Base-by-base conservation (phyloP, 768 basidiomycete genomes). In the Amanita brunnescens region DNA sequence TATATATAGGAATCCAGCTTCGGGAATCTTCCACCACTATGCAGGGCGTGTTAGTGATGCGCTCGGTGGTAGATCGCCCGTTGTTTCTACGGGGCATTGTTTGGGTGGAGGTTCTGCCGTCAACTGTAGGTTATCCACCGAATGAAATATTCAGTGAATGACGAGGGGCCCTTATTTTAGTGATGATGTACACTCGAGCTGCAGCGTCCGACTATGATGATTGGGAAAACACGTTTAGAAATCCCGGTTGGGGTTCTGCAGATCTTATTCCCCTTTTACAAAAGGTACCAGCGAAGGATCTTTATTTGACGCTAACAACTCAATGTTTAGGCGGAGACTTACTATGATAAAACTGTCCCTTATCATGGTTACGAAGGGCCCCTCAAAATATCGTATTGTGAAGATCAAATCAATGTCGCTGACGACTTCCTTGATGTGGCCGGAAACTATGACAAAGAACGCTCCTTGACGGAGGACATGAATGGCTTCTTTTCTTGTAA, bases 191-290 rank as follows among this genome's bases (percentile, higher is more conserved):
- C 54, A 76, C 73, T 0, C 74, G 83, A 21, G 75, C 79, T 12
- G 63, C 77, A 6, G 76, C 79, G 1, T 83, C 81, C 0, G 84
- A 86, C 58, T 83, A 78, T 43, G 79, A 86, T 55, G 78, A 78
- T 45, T 85, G 83, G 83, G 74, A 76, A 58, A 64, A 53, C 1
- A 60, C 67, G 2, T 62, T 76, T 21, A 69, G 68, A 3, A 83
- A 84, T 58, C 62, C 73, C 1, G 83, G 82, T 1, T 86, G 84
- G 84, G 70, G 80, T 5, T 77, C 78, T 0, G 66, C 70, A 43
- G 67, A 78, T 23, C 58, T 86, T 4, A 73, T 85, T 26, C 82
- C 83, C 0, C 64, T 83, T 12, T 55, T 82, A 26, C 75, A 67
- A 55, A 83, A 83, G 73, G 84, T 77, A 51, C 6, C 47, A 45